Evolutionary conservation across 805 yeast genomes (phyloP), one percentile per base, ranked within the genome.

Genomic region (Candida succiphila): DNA sequence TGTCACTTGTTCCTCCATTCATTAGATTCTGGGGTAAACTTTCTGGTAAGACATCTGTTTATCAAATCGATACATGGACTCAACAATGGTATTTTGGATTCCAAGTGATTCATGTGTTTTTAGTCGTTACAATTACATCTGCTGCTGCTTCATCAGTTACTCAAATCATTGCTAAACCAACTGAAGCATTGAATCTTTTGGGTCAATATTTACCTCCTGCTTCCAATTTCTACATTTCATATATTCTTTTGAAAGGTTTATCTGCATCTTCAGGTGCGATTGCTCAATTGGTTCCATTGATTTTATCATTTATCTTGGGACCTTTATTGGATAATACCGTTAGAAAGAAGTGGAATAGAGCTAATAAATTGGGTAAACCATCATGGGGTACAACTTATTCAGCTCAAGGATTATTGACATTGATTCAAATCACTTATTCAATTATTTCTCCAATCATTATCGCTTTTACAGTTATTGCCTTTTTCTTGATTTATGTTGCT

Each of bases 11-110:
- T 28, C 97, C 98, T 4, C 79, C 86, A 21, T 70, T 86, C 45
- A 81, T 92, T 44, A 75, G 84, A 48, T 68, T 66, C 37, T 69
- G 77, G 69, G 97, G 94, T 43, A 75, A 70, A 45, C 51, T 78
- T 33, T 64, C 83, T 23, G 97, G 97, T 19, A 61, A 67, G 29
- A 63, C 83, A 34, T 75, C 95, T 3, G 52, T 61, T 8, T 89
- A 86, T 48, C 69, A 75, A 35, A 71, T 83, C 37, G 96, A 87
- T 45, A 57, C 66, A 38, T 86, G 78, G 69, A 80, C 92, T 41
- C 98, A 89, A 55, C 70, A 76, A 25, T 87, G 95, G 78, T 92
- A 63, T 59, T 89, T 69, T 60, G 95, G 83, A 1, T 89, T 89
- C 72, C 87, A 84, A 63, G 89, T 87, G 31, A 75, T 89, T 38